Conservation (phyloP, 2,329 filamentous ascomycete species). For the Penicillium sp. region DNA sequence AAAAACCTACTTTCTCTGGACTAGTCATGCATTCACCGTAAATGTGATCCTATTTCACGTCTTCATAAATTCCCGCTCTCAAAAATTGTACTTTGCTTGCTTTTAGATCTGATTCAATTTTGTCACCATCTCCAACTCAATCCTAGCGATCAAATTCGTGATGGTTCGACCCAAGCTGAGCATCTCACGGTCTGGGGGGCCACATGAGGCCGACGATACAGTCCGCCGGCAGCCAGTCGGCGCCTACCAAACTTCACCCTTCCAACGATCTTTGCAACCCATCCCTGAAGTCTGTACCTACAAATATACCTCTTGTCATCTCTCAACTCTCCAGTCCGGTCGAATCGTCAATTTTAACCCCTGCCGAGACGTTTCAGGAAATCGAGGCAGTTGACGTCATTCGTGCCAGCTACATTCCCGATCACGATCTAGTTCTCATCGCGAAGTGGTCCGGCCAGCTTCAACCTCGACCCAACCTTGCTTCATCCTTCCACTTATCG, state of each 20-base stretch:
- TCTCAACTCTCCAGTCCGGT: background rate
- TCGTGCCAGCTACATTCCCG: conserved; percentile 8
- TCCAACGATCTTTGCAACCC: background rate
- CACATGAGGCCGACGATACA: conserved; percentile 1
- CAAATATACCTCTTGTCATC: background rate
- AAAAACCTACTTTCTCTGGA: background rate
- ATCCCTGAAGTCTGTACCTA: background rate
- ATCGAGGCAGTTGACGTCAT: conserved; percentile 5
- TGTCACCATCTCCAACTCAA: background rate
- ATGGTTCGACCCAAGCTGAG: background rate
- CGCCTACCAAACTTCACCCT: background rate
- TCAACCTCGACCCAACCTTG: background rate
- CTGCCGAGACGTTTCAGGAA: background rate
- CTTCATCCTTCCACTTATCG: background rate
- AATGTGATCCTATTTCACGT: background rate
- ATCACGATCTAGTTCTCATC: conserved; percentile 3
- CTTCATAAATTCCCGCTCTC: background rate
- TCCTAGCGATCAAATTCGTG: background rate
- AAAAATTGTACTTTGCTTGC: background rate
- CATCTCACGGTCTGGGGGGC: background rate
- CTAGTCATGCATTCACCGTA: background rate
- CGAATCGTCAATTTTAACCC: background rate
- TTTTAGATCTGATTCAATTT: background rate
- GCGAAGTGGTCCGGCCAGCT: background rate
- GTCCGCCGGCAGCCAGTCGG: background rate